Percentiles rank a stretch among this genome's conserved stretches.
Conservation (phyloP, 768 basidiomycete genomes). For the Boletus pseudo-olivaceus region DNA sequence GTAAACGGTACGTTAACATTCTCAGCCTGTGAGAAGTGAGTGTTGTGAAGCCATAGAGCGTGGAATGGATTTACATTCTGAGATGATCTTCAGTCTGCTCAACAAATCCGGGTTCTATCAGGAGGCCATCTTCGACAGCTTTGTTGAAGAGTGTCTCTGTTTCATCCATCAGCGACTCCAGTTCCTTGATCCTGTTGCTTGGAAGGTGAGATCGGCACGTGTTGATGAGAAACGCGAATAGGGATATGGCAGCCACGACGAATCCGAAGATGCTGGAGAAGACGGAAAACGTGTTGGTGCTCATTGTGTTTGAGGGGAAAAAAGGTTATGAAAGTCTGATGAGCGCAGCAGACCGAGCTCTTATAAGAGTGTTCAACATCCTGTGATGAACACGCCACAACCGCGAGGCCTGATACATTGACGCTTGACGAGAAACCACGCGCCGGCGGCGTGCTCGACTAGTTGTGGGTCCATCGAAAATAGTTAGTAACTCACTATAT, state of each 20-base stretch:
- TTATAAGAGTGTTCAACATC: neutral
- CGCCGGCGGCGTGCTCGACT: neutral
- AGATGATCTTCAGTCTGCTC: neutral
- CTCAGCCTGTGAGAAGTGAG: neutral
- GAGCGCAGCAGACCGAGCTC: neutral
- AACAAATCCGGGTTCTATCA: neutral
- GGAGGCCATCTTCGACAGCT: conserved; percentile 5
- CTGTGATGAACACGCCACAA: neutral
- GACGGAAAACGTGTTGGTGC: neutral
- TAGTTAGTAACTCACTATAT: too few species aligned
- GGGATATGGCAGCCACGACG: neutral
- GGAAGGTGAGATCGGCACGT: conserved; percentile 3
- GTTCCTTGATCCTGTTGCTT: conserved; percentile 1
- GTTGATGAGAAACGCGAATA: neutral
- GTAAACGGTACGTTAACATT: neutral
- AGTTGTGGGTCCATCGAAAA: neutral
- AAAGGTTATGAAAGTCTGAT: neutral
- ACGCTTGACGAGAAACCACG: neutral
- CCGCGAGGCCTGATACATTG: neutral
- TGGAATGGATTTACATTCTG: neutral
- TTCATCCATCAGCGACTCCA: conserved; percentile 1
- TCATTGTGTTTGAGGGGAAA: neutral
- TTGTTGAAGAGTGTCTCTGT: neutral
- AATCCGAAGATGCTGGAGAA: conserved; percentile 7
- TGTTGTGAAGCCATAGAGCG: too few species aligned